A percentile compares a stretch with the other conserved stretches of the same genome.
These are phyloP conservation scores for Fusarium longipes DNA, from an alignment of 2,329 filamentous ascomycete genomes.

Conservation along the genomic window DNA sequence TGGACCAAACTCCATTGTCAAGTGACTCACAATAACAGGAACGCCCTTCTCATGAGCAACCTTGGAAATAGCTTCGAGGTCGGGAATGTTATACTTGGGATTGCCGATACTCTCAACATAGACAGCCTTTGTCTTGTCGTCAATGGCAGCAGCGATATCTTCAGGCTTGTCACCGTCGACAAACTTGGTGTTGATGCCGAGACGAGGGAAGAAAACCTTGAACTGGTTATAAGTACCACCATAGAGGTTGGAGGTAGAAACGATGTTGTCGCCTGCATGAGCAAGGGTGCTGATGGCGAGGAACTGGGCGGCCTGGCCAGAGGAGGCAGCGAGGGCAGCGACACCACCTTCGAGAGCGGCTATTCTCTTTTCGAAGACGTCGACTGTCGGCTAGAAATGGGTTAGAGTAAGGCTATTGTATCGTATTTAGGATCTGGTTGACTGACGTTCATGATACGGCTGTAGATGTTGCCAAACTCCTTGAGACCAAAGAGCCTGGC, in stretches of 20 bases:
- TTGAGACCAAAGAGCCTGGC: conserved; percentile 96
- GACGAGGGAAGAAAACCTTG: conserved; percentile 87
- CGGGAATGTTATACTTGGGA: conserved; percentile 91
- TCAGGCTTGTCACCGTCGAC: conserved; percentile 82
- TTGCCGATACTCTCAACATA: conserved; percentile 95
- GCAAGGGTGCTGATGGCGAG: conserved; percentile 88
- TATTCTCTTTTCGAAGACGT: conserved; percentile 96
- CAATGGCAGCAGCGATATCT: conserved; percentile 84
- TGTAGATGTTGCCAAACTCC: conserved; percentile 98
- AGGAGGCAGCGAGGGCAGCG: conserved; percentile 84
- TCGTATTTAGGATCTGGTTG: not conserved
- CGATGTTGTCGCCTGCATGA: conserved; percentile 89
- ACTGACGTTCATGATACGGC: conserved; percentile 90
- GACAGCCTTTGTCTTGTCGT: conserved; percentile 92
- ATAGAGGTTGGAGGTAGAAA: conserved; percentile 90
- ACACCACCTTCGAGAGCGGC: conserved; percentile 95
- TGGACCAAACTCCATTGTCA: too few relatives aligned
- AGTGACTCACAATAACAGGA: conserved; percentile 66
- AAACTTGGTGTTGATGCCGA: conserved; percentile 91
- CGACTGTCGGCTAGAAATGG: conserved; percentile 79
- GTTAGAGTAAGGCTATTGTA: not conserved
- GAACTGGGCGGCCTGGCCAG: conserved; percentile 92
- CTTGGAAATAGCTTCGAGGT: conserved; percentile 87
- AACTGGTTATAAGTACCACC: conserved; percentile 98
- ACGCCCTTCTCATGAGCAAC: conserved; percentile 77